Conservation (phyloP, 768 basidiomycete species). For the Porpolomopsis calyptriformis region DNA sequence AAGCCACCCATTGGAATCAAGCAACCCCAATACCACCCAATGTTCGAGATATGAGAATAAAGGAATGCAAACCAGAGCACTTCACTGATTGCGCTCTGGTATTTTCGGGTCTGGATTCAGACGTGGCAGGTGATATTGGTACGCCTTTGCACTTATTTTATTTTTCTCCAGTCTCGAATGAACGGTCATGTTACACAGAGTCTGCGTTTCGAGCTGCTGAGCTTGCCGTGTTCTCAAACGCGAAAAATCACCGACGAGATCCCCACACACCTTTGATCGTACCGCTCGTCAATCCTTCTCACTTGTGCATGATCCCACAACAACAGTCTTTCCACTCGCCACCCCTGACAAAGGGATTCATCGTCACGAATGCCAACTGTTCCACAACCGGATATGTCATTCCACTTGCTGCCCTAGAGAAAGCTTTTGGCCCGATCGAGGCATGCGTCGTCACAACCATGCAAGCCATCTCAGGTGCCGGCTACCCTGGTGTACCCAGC, state of each 20-base stretch:
- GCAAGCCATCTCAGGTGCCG: slow-evolving; percentile 95
- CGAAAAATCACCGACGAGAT: slow-evolving; percentile 93
- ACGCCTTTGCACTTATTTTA: slow-evolving; percentile 11
- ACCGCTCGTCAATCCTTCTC: slow-evolving; percentile 85
- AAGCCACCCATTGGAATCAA: slow-evolving; percentile 85
- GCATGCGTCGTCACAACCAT: slow-evolving; percentile 86
- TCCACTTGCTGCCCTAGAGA: slow-evolving; percentile 84
- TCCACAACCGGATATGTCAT: slow-evolving; percentile 89
- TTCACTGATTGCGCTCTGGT: slow-evolving; percentile 78
- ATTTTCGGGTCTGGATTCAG: slow-evolving; percentile 93
- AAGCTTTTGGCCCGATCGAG: slow-evolving; percentile 89
- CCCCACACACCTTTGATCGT: slow-evolving; percentile 91
- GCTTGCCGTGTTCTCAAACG: slow-evolving; percentile 89
- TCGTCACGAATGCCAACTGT: slow-evolving; percentile 98
- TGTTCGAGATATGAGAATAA: slow-evolving; percentile 55
- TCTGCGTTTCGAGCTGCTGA: slow-evolving; percentile 77
- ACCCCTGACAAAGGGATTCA: slow-evolving; percentile 74
- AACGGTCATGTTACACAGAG: too few relatives aligned
- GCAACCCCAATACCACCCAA: slow-evolving; percentile 55
- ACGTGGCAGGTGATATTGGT: slow-evolving; percentile 95
- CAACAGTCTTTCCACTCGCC: slow-evolving; percentile 64
- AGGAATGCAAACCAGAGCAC: slow-evolving; percentile 64
- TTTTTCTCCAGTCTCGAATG: slow-evolving; percentile 6
- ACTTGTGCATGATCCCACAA: slow-evolving; percentile 74
- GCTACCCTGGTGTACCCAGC: slow-evolving; percentile 88